Base-by-base conservation (phyloP, 2,329 filamentous ascomycete genomes). In the Davidsoniella eucalypti region DNA sequence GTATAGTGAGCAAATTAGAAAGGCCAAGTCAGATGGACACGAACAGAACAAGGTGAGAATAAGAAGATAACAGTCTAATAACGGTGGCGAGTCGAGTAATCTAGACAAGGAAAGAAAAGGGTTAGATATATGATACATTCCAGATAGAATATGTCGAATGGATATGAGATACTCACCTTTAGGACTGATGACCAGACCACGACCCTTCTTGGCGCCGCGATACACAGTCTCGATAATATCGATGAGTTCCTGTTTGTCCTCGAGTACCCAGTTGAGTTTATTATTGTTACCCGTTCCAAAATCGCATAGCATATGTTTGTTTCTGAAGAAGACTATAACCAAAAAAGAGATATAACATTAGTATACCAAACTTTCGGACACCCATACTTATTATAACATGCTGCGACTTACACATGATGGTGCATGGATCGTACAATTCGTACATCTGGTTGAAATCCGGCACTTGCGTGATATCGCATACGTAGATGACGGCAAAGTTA, bases 281-380 rank as follows among this genome's bases (percentile, higher is more conserved):
- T 98, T 98, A 67, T 98, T 98, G 69, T 98, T 94, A 56, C 92
- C 92, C 1, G 92, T 98, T 44, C 90, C 90, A 58, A 95, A 87
- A 76, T 96, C 90, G 64, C 84, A 87, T 84, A 93, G 94, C 79
- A 96, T 96, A 67, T 95, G 87, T 65, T 98, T 98, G 65, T 98
- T 98, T 55, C 90, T 79, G 71, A 88, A 94, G 73, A 94, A 94
- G 71, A 72, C 52, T 54, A 37, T 18, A 8, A 4, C 17, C 2
- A 2, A n/a, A 9, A 10, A 47, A 17, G 4, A 36, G 25, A 17
- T n/a, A 10, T 23, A 39, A 43, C 37, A 21, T 40, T 7, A 21
- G 17, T 14, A 23, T 5, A 10, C 37, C 17, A 37, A 14, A 18
- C 33, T 47, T 10, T 23, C 4, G 21, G 5, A 23, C 21, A 23